phyloP scores from a whole-genome alignment of 78 protist species.

The Dictyostelium intermedium region DNA sequence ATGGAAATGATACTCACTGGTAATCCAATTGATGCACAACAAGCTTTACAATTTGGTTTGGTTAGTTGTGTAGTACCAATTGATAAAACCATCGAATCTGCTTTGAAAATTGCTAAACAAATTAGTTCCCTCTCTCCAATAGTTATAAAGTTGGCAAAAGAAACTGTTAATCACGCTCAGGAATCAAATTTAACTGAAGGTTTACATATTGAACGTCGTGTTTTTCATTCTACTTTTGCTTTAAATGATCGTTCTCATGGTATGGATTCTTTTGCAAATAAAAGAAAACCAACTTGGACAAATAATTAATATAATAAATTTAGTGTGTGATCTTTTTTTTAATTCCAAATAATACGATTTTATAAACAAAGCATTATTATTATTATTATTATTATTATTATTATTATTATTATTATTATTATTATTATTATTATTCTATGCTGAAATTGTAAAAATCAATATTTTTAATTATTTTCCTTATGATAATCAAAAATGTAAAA shows the following conservation, averaged over 20 bases:
- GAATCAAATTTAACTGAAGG: constrained; percentile 90
- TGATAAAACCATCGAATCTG: constrained; percentile 1
- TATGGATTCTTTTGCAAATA: constrained; percentile 94
- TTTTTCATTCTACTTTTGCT: constrained; percentile 95
- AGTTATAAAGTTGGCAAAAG: constrained; percentile 85
- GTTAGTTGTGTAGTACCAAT: constrained; percentile 21
- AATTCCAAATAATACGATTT: no score
- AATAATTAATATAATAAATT: background rate
- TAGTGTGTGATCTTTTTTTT: background rate
- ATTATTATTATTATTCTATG: no score
- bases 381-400: no score
- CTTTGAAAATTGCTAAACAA: constrained; percentile 55
- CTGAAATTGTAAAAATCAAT: no score
- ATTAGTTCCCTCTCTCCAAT: constrained; percentile 91
- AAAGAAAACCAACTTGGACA: constrained; percentile 88
- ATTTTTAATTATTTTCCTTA: no score
- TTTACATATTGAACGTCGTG: constrained; percentile 80
- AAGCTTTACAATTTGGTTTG: constrained; percentile 63
- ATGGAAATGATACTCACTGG: constrained; percentile 97
- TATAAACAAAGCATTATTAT: no score
- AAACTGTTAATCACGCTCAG: constrained; percentile 85
- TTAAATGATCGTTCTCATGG: constrained; percentile 94
- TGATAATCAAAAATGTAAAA: no score
- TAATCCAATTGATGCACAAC: constrained; percentile 75
- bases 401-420: no score